Conservation (phyloP, 805 yeast species). For the Nakazawaea peltata region DNA sequence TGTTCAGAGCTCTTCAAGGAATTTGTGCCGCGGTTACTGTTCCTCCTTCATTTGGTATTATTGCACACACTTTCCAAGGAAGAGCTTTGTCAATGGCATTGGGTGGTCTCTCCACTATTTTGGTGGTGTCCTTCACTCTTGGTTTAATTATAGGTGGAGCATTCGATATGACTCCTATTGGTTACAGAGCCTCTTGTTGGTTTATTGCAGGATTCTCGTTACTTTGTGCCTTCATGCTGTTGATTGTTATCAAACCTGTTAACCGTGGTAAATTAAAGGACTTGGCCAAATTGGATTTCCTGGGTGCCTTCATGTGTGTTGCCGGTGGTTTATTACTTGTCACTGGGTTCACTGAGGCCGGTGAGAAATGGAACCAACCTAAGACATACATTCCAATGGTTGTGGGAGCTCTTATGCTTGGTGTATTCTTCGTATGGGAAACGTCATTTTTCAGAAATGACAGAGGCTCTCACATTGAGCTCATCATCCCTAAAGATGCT, state of each 20-base stretch:
- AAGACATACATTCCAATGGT: slow-evolving; percentile 32
- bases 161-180: slow-evolving; percentile 26
- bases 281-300: slow-evolving; percentile 25
- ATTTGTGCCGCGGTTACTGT: slow-evolving; percentile 25
- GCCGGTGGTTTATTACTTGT: slow-evolving; percentile 29
- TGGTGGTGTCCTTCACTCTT: slow-evolving; percentile 25
- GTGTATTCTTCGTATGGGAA: slow-evolving; percentile 24
- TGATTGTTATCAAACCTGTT: slow-evolving; percentile 21
- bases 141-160: slow-evolving; percentile 40
- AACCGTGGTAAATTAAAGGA: slow-evolving; percentile 14
- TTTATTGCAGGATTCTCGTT: slow-evolving; percentile 26
- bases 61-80: slow-evolving; percentile 9
- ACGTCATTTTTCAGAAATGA: slow-evolving; percentile 2
- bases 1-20: slow-evolving; percentile 30
- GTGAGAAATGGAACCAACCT: slow-evolving; percentile 32
- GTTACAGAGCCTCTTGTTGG: slow-evolving; percentile 31
- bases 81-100: slow-evolving; percentile 16
- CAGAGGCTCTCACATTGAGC: slow-evolving; percentile 11
- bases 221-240: slow-evolving; percentile 15
- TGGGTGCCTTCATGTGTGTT: slow-evolving; percentile 25
- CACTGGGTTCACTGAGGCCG: slow-evolving; percentile 37
- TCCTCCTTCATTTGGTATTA: slow-evolving; percentile 25
- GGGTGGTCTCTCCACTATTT: slow-evolving; percentile 18
- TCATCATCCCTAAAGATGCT: slow-evolving; percentile 21
- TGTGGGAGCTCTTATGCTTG: slow-evolving; percentile 25